These are phyloP conservation scores for Paraconiothyrium brasiliense DNA, from an alignment of 2,329 filamentous ascomycete genomes.

Conservation along the genomic window DNA sequence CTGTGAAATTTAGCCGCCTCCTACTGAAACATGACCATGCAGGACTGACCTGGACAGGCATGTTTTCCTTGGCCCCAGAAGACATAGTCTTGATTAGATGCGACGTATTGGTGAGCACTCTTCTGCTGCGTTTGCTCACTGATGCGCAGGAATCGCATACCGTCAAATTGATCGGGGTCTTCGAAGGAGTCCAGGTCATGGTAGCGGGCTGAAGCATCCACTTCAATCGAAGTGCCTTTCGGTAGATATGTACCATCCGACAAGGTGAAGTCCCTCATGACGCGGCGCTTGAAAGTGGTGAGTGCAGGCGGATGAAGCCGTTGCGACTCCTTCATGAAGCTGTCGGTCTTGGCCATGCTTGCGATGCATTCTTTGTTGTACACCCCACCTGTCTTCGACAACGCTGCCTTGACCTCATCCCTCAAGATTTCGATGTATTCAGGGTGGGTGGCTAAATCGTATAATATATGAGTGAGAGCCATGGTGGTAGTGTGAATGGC, in stretches of 20 bases:
- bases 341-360: conserved; percentile 16
- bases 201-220: background rate
- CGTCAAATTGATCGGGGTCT: conserved; percentile 16
- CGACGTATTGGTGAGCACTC: conserved; percentile 2
- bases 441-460: conserved; percentile 23
- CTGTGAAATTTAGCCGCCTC: background rate
- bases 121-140: background rate
- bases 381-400: background rate
- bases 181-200: background rate
- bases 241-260: conserved; percentile 20
- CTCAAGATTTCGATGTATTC: conserved; percentile 50
- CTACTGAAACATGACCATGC: background rate
- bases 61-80: conserved; percentile 8
- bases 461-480: conserved; percentile 15
- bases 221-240: conserved; percentile 4
- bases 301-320: conserved; percentile 8
- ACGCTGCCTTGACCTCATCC: conserved; percentile 46
- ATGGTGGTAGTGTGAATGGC: conserved; percentile 26
- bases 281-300: conserved; percentile 12
- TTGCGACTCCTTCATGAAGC: conserved; percentile 21
- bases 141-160: conserved; percentile 1
- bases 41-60: conserved; percentile 1
- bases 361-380: conserved; percentile 5
- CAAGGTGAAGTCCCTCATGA: conserved; percentile 11
- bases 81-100: conserved; percentile 1